Base-by-base conservation (phyloP, 179 eudicot species). In the Heliamphora pulchella region DNA sequence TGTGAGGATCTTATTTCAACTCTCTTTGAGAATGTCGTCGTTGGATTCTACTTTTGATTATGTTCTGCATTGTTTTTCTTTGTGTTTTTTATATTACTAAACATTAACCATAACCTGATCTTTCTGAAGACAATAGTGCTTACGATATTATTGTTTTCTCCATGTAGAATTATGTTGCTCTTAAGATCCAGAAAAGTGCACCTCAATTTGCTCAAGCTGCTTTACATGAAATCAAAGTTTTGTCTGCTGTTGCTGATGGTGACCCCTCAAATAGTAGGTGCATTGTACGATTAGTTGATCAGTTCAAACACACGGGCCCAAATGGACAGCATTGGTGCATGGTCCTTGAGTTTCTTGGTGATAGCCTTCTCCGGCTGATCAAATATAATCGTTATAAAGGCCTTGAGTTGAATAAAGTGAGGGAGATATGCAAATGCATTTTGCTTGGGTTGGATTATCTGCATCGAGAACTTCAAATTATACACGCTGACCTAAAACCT, bases 271-370 rank as follows among this genome's bases (percentile, higher is more conserved):
- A 90, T 77, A 83, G 82, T 65, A 91, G 87, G 74, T 88, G 51
- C 70, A 89, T 94, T 57, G 89, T 90, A 79, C 83, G 86, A 79
- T 88, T 96, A 80, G 83, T 96, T 61, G 98, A 96, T 84, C 98
- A 94, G 83, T 96, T 96, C 83, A 96, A 92, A 86, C 99, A 96
- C 70, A 20, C 89, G 47, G 99, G 99, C 82, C 98, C 99, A 67
- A 96, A 96, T 81, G 99, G 99, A 81, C 98, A 94, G 82, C 99
- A 96, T 82, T 82, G 87, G 70, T 96, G 99, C 89, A 93, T 93
- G 99, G 97, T 94, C 74, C 94, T 93, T 63, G 99, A 96, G 84
- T 96, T 94, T 88, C 96, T 96, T 57, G 99, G 99, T 64, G 98
- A 95, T 81, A 95, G 96, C 84, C 83, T 95, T 66, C 93, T 95